Evolutionary conservation across 768 basidiomycete species (phyloP).

Genomic region (Leccinum uliginosum): DNA sequence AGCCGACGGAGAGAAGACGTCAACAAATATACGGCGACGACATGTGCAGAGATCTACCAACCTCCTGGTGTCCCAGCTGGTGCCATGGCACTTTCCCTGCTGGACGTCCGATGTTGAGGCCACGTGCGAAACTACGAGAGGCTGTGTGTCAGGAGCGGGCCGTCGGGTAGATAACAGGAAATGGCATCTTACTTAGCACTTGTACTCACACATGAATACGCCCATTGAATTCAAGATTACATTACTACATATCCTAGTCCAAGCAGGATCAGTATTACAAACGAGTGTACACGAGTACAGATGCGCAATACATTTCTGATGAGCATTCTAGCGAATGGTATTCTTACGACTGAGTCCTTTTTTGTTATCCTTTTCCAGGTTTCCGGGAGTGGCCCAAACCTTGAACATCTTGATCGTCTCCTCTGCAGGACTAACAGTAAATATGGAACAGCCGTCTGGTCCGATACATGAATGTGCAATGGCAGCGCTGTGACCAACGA

Average conservation of each 20-base stretch:
- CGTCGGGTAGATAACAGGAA: no score
- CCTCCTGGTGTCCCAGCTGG: conserved; percentile 23
- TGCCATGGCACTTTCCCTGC: conserved; percentile 14
- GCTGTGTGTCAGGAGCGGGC: neutral
- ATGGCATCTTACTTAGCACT: no score
- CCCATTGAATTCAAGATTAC: conserved; percentile 9
- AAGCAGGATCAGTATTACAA: conserved; percentile 6
- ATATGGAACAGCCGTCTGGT: conserved; percentile 58
- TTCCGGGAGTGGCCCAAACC: conserved; percentile 44
- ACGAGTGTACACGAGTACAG: conserved; percentile 6
- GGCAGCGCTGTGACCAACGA: conserved; percentile 50
- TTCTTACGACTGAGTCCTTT: conserved; percentile 22
- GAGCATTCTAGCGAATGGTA: conserved; percentile 22
- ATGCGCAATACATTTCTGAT: neutral
- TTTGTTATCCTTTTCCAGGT: conserved; percentile 15
- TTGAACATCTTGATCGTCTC: conserved; percentile 74
- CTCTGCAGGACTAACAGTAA: conserved; percentile 60
- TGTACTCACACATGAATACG: no score
- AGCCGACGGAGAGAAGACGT: neutral
- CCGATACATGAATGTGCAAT: conserved; percentile 61
- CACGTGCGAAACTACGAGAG: neutral
- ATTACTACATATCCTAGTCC: conserved; percentile 7
- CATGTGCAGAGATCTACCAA: conserved; percentile 1
- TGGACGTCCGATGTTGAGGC: neutral
- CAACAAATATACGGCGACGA: neutral